A percentile compares a stretch with the other conserved stretches of the same genome.
These are phyloP conservation scores for Botrytis elliptica DNA, from an alignment of 2,329 filamentous ascomycete genomes.

Conservation along the genomic window DNA sequence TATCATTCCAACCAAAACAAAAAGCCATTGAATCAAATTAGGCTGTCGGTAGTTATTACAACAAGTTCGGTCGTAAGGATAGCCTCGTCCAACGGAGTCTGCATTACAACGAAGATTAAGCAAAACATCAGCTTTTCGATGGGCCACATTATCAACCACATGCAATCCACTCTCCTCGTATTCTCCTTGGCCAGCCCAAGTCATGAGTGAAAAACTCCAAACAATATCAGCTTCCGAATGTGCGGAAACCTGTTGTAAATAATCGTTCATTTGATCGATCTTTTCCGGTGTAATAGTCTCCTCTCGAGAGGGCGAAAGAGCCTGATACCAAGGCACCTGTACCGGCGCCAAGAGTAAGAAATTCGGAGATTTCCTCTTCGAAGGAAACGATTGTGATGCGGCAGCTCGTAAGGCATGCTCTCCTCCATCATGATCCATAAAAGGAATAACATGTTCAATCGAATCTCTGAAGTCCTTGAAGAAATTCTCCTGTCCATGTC, in stretches of 20 bases:
- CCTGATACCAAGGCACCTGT: constrained; percentile 39
- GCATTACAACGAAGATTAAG: constrained; percentile 54
- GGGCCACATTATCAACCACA: constrained; percentile 47
- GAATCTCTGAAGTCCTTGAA: constrained; percentile 47
- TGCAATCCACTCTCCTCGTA: constrained; percentile 52
- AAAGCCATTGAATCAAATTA: constrained; percentile 41
- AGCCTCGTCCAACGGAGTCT: constrained; percentile 42
- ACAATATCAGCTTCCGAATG: constrained; percentile 47
- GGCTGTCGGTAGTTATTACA: constrained; percentile 47
- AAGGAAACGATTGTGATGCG: constrained; percentile 31
- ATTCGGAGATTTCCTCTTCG: constrained; percentile 30
- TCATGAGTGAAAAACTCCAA: constrained; percentile 53
- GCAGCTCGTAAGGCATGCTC: constrained; percentile 18
- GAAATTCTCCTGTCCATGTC: constrained; percentile 48
- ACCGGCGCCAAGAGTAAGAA: constrained; percentile 38
- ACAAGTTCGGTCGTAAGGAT: constrained; percentile 51
- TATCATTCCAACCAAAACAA: constrained; percentile 38
- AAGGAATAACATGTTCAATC: constrained; percentile 47
- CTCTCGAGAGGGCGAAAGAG: constrained; percentile 37
- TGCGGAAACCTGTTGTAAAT: constrained; percentile 46
- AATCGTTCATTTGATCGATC: constrained; percentile 53
- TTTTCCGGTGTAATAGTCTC: constrained; percentile 49
- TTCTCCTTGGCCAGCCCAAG: constrained; percentile 38
- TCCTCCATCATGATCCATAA: constrained; percentile 39
- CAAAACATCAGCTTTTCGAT: constrained; percentile 51